Evolutionary conservation across 257 asterid species (phyloP), one percentile per base, ranked within the genome.

Genomic region (Avicennia marina): DNA sequence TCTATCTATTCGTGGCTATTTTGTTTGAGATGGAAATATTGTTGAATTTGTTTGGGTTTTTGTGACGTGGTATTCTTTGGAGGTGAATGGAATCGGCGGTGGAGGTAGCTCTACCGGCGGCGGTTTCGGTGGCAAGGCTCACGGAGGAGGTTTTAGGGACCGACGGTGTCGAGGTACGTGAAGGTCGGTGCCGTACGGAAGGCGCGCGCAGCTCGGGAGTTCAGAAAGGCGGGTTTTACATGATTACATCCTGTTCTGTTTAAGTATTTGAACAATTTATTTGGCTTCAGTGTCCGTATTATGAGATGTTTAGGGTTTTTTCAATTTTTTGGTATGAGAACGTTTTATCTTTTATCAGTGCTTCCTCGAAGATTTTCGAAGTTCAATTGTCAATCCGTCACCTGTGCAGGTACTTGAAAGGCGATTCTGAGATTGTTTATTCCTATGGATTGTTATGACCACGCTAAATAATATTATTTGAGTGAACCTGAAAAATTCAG

Each of bases 91-190:
- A 66, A 72, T 78, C 67, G 47, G 64, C 56, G 26, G 68, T 65
- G 57, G 63, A 67, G 72, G 75, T 78, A 45, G 64, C 63, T 70
- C 42, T 74, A 32, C 55, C 63, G 55, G 78, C 62, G 43, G 69
- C 64, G 25, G 77, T 74, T 54, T 62, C 48, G 64, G 74, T 24
- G 63, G 65, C 6, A 74, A 72, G 78, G 72, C 67, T 74, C 46
- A 83, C 81, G 94, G 89, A 22, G 85, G 81, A 76, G 83, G 86
- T 59, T 79, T 79, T 55, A 65, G 59, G 18, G 58, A 70, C 51
- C 50, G 15, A 47, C 11, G 74, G 72, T 13, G 74, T 67, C 20
- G 78, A 43, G 44, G 49, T 56, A 55, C 72, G 67, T 64, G 82
- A 70, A 49, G 82, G 62, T 52, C 82, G 84, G 65, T 68, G 57